These are phyloP conservation scores for Multifurca ochricompacta DNA, from an alignment of 768 basidiomycete genomes.

Conservation along the genomic window DNA sequence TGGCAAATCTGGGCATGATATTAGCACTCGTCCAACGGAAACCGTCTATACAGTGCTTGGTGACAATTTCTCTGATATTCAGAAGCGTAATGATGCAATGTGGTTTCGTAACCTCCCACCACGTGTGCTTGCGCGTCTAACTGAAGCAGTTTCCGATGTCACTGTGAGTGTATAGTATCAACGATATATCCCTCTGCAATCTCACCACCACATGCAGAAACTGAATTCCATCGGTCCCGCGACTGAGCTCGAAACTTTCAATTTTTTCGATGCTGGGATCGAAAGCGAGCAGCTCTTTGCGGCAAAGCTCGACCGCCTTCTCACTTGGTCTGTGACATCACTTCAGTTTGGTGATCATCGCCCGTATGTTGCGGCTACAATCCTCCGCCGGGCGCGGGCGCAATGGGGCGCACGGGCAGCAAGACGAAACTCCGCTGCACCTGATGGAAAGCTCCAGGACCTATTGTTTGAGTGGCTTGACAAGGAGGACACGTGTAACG, in stretches of 20 bases:
- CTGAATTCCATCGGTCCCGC: slow-evolving; percentile 68
- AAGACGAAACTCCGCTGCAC: slow-evolving; percentile 51
- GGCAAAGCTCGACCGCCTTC: slow-evolving; percentile 64
- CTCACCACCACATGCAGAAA: slow-evolving; percentile 34
- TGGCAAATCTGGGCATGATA: slow-evolving; percentile 30
- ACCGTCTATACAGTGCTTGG: slow-evolving; percentile 40
- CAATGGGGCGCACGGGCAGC: slow-evolving; percentile 55
- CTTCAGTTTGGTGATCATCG: slow-evolving; percentile 80
- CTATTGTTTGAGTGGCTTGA: slow-evolving; percentile 79
- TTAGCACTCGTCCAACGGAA: slow-evolving; percentile 19
- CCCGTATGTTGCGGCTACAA: slow-evolving; percentile 63
- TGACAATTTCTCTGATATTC: slow-evolving; percentile 61
- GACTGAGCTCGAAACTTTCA: slow-evolving; percentile 50
- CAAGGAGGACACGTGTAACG: slow-evolving; percentile 47
- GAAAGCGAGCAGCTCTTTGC: slow-evolving; percentile 34
- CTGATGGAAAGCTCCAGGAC: slow-evolving; percentile 62
- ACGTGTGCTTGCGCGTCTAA: slow-evolving; percentile 50
- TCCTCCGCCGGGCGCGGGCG: slow-evolving; percentile 57
- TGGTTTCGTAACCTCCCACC: slow-evolving; percentile 60
- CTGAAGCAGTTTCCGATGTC: slow-evolving; percentile 51
- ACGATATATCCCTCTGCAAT: not conserved
- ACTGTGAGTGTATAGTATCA: slow-evolving; percentile 28
- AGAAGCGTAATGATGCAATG: slow-evolving; percentile 73
- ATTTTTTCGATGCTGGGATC: slow-evolving; percentile 47
- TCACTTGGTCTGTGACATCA: slow-evolving; percentile 76